Conservation (phyloP, 225 moss, liverwort and hornwort species). For the Marchantia paleacea region DNA sequence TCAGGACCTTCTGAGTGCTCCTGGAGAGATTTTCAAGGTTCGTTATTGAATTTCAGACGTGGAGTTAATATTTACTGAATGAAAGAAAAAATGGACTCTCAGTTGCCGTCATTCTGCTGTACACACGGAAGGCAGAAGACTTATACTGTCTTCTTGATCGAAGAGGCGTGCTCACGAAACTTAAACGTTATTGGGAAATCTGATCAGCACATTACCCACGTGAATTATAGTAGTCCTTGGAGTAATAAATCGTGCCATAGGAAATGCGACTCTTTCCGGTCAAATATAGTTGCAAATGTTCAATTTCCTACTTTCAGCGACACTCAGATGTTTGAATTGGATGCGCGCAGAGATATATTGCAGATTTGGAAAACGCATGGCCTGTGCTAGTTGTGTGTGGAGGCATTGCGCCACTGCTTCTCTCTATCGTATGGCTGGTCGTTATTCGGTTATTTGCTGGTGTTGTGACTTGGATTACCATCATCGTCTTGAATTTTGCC, state of each 20-base stretch:
- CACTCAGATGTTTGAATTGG: not conserved
- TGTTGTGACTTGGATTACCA: conserved; percentile 68
- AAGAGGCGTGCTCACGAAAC: not conserved
- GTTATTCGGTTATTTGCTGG: conserved; percentile 82
- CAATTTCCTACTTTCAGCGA: not conserved
- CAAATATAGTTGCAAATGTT: not conserved
- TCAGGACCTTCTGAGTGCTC: conserved; percentile 62
- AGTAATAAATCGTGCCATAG: not conserved
- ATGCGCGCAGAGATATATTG: conserved; percentile 76
- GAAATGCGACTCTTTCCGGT: not conserved
- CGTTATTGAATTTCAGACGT: not conserved
- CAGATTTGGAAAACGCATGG: conserved; percentile 88
- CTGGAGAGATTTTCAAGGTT: conserved; percentile 64
- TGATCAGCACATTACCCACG: not conserved
- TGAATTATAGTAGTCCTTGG: not conserved
- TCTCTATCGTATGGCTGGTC: conserved; percentile 64
- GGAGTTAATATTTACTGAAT: not conserved
- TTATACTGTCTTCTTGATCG: not conserved
- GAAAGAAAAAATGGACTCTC: not conserved
- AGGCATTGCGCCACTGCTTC: conserved; percentile 67
- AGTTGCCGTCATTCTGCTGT: not conserved
- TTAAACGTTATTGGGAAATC: not conserved
- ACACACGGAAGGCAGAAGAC: not conserved
- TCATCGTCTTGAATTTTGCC: conserved; percentile 62
- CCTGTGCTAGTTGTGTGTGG: conserved; percentile 90